Evolutionary conservation across 1,139 yeast species (phyloP), one percentile per base, ranked within the genome.

Genomic region (Geotrichum klebahnii): DNA sequence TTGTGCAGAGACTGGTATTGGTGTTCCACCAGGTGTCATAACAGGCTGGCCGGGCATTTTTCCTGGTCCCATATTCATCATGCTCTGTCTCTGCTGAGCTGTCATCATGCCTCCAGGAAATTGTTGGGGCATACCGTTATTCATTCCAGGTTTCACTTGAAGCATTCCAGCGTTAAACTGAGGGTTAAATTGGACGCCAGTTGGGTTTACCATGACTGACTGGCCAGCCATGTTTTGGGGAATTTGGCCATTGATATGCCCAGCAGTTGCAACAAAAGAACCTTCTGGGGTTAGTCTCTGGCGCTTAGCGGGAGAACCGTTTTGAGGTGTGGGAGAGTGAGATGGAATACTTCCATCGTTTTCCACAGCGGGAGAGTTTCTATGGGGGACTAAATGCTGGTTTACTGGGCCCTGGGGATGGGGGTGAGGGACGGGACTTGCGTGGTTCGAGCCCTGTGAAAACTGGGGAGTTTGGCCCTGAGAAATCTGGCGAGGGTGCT

Each of bases 241-340:
- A 4, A 14, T 23, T n/a, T 37, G 50, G 10, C 48, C 52, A 19
- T 29, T 33, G 23, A 24, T 37, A 19, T 35, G 28, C 8, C 42
- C 47, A 19, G 51, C 54, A 14, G 55, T 35, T 16, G 52, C 43
- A 20, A 44, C 29, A 49, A 61, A 64, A 8, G 63, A 55, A 9
- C 69, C 68, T 32, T 68, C 72, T 1, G 72, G 71, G 9, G 71
- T 66, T 16, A 68, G 55, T 8, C 71, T 60, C 51, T 64, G 70
- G 4, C 72, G 62, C 48, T 68, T 68, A 12, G 69, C 59, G 1
- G 71, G 71, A 9, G 70, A 67, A 5, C 53, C 53, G 5, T 52
- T 55, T 38, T 60, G 63, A 20, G 63, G 63, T 14, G 63, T 59
- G 19, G 66, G 65, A 2, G 65, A 59, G 39, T 60, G 63, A 16